Conservation (phyloP, 2,329 filamentous ascomycete species). For the Xylariaceae sp. region DNA sequence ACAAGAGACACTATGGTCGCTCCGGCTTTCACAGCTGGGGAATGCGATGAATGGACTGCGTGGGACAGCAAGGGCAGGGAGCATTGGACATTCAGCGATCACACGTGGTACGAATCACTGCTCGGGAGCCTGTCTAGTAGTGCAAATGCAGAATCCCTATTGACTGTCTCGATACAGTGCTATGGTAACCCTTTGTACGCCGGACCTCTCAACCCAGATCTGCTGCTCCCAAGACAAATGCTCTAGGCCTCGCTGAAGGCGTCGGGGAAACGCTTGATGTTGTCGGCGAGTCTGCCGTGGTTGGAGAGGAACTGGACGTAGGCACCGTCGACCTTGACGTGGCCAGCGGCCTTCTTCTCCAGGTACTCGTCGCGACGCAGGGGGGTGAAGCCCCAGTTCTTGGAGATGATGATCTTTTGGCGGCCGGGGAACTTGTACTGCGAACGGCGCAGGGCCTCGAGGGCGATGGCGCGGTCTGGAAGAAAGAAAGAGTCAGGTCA, state of each 20-base stretch:
- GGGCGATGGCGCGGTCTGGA: constrained; percentile 86
- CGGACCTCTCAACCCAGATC: constrained; percentile 24
- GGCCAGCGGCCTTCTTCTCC: constrained; percentile 86
- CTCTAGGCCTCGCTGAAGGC: constrained; percentile 63
- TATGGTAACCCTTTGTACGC: constrained; percentile 27
- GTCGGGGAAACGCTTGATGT: constrained; percentile 91
- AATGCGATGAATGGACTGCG: too few relatives aligned
- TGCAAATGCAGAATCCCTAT: constrained; percentile 27
- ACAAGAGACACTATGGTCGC: too few relatives aligned
- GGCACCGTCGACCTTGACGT: constrained; percentile 93
- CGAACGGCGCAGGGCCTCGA: constrained; percentile 97
- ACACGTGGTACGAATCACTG: too few relatives aligned
- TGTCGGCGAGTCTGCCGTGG: constrained; percentile 76
- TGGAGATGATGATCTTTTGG: constrained; percentile 99
- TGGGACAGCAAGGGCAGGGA: too few relatives aligned
- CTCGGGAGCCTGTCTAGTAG: too few relatives aligned
- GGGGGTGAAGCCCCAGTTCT: constrained; percentile 99
- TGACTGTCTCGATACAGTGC: constrained; percentile 25
- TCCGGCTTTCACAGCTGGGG: too few relatives aligned
- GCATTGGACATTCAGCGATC: too few relatives aligned
- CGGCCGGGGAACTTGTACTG: constrained; percentile 99
- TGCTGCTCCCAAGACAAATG: constrained; percentile 16
- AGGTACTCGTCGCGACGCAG: constrained; percentile 97
- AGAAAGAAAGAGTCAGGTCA: constrained; percentile 1
- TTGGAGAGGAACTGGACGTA: constrained; percentile 99